Base-by-base conservation (phyloP, 768 basidiomycete species). In the Pulveroboletus ravenelii region DNA sequence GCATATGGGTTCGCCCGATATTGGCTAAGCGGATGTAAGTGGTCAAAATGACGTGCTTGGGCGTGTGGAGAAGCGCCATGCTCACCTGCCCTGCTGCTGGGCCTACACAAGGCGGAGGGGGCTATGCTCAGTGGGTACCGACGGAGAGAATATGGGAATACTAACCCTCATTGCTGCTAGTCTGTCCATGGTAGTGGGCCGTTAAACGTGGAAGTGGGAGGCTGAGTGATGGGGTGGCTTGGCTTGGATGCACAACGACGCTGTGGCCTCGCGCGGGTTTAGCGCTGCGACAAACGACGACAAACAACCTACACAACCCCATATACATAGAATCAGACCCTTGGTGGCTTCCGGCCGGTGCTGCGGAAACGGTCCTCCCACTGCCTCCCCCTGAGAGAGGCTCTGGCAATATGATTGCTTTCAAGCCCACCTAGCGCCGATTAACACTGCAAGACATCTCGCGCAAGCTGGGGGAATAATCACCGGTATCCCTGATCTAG, bases 151-250 rank as follows among this genome's bases (percentile, higher is more conserved):
- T 0, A 40, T 45, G 10, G 2, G 14, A 25, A 35, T 3, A 66
- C 82, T 51, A 52, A 89, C 88, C 73, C 89, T 81, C 82, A 88
- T 81, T 55, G 86, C 88, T 61, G 89, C 91, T 57, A 94, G 79
- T 78, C 92, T 82, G 74, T 94, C 91, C 80, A 92, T 83, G 57
- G 50, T 59, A 30, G 23, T 42, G n/a, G 13, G 51, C 65, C 65
- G 92, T 89, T 84, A 90, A 48, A 47, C 14, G 87, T 59, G 60
- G 69, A 57, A 51, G 57, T 23, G 23, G 1, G 25, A 36, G 25
- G n/a, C 15, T 29, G 64, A 53, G 13, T 39, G 20, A 35, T 35
- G 14, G 29, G n/a, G n/a, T n/a, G n/a, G n/a, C n/a, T n/a, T n/a
- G 37, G 27, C 10, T 27, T 17, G 18, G 45, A 23, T 23, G 20